These are phyloP conservation scores for Vigna nakashimae DNA, from an alignment of 306 rosid species.

Conservation along the genomic window DNA sequence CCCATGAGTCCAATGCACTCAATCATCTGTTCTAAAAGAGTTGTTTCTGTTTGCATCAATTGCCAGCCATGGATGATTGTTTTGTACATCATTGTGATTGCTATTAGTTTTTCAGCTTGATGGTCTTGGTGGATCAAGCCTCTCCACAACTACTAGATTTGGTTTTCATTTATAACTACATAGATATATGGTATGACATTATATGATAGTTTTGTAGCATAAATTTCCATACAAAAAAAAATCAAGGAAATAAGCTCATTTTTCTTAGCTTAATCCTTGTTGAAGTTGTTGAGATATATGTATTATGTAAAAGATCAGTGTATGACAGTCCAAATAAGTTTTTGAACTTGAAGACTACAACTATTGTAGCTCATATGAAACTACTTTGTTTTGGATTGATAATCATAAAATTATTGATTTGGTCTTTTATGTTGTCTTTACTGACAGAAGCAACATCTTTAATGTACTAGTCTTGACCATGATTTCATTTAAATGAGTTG, in stretches of 20 bases:
- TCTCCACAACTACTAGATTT: conserved; percentile 49
- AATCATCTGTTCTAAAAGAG: conserved; percentile 81
- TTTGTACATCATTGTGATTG: conserved; percentile 81
- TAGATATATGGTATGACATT: conserved; percentile 47
- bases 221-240: conserved; percentile 26
- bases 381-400: too few relatives aligned
- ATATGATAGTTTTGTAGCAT: conserved; percentile 19
- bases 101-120: conserved; percentile 56
- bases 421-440: too few relatives aligned
- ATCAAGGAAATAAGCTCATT: conserved; percentile 59
- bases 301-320: too few relatives aligned
- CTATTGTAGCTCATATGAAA: too few relatives aligned
- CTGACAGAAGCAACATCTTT: too few relatives aligned
- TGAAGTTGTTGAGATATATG: too few relatives aligned
- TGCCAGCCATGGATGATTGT: conserved; percentile 95
- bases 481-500: too few relatives aligned
- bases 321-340: too few relatives aligned
- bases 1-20: conserved; percentile 47
- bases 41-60: conserved; percentile 74
- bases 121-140: conserved; percentile 56
- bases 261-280: too few relatives aligned
- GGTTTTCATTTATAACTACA: conserved; percentile 47
- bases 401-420: too few relatives aligned
- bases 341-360: too few relatives aligned
- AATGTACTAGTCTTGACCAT: too few relatives aligned